phyloP scores from a whole-genome alignment of 768 basidiomycete species.

The Tricholoma furcatifolium region DNA sequence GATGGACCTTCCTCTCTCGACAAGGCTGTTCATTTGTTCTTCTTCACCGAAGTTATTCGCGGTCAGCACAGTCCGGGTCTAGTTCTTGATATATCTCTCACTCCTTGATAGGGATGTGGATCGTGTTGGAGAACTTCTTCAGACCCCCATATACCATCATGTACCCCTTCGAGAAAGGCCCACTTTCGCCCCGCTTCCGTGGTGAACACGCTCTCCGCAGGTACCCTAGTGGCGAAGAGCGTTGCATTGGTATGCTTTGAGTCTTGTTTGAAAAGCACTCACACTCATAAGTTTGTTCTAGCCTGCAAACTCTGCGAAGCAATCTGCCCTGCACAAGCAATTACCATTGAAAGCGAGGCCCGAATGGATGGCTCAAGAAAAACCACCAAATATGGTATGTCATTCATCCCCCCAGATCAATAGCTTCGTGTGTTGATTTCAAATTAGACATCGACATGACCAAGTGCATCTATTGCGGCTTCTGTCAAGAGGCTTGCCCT shows the following conservation, averaged over 20 bases:
- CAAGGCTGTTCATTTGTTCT: slow-evolving; percentile 95
- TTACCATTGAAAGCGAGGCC: slow-evolving; percentile 98
- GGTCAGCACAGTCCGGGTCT: slow-evolving; percentile 49
- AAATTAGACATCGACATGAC: slow-evolving; percentile 96
- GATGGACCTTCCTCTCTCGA: slow-evolving; percentile 88
- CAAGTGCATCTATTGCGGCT: slow-evolving; percentile 99
- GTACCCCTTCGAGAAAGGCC: slow-evolving; percentile 98
- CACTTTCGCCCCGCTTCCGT: slow-evolving; percentile 94
- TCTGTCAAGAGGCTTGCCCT: slow-evolving; percentile 99
- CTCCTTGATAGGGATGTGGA: slow-evolving; percentile 84
- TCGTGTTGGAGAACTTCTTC: slow-evolving; percentile 90
- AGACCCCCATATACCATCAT: slow-evolving; percentile 97
- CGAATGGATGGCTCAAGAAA: slow-evolving; percentile 92
- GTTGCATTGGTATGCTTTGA: slow-evolving; percentile 84
- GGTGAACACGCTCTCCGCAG: slow-evolving; percentile 96
- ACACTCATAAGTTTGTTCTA: slow-evolving; percentile 28
- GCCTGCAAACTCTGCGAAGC: slow-evolving; percentile 99
- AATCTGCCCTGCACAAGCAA: slow-evolving; percentile 98
- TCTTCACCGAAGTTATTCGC: slow-evolving; percentile 97
- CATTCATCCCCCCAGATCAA: slow-evolving; percentile 16
- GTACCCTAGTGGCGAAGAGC: slow-evolving; percentile 97
- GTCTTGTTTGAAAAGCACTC: not conserved
- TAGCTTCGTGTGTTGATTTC: slow-evolving; percentile 2
- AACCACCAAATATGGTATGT: slow-evolving; percentile 92
- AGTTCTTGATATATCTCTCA: not conserved